Base-by-base conservation (phyloP, 139 green algal species). In the Diplosphaera chodatii region DNA sequence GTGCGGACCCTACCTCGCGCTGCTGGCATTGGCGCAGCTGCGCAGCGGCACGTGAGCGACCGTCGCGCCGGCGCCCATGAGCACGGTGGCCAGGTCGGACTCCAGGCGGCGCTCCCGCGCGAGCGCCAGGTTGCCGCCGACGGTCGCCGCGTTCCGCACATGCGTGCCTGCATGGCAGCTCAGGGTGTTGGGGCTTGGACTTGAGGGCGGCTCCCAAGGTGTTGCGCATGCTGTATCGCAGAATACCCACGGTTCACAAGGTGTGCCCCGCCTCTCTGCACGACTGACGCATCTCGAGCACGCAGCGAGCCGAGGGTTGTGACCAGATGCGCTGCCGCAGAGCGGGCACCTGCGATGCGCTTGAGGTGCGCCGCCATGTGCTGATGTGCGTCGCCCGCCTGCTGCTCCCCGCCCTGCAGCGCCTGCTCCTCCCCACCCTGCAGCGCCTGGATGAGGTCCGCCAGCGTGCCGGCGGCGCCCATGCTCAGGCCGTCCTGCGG, bases 111-210 rank as follows among this genome's bases (percentile, higher is more conserved):
- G 29, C 20, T 30, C 16, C 5, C 63, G 64, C 2, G 75, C 64
- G 32, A 93, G 77, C 27, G 75, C 75, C 32, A 93, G 72, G 74
- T 93, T 90, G 69, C 89, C 84, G 16, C 82, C 83, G 23, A 95
- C 25, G 4, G 85, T 90, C 30, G 85, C 87, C 1, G 81, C 77
- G 32, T 82, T 83, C 34, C 87, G 78, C 65, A 95, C 88, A 55
- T 90, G 85, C 1, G 56, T 75, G 30, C 87, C 86, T 31, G 87
- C n/a, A n/a, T n/a, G n/a, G n/a, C n/a, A n/a, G n/a, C n/a, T n/a
- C n/a, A n/a, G n/a, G n/a, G n/a, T n/a, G n/a, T n/a, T n/a, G n/a
- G n/a, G n/a, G n/a, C n/a, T n/a, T n/a, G n/a, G n/a, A n/a, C n/a
- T n/a, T n/a, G n/a, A n/a, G n/a, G n/a, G n/a, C n/a, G n/a, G n/a